Conservation (phyloP, 2,329 filamentous ascomycete genomes). For the Aspergillus awamori region DNA sequence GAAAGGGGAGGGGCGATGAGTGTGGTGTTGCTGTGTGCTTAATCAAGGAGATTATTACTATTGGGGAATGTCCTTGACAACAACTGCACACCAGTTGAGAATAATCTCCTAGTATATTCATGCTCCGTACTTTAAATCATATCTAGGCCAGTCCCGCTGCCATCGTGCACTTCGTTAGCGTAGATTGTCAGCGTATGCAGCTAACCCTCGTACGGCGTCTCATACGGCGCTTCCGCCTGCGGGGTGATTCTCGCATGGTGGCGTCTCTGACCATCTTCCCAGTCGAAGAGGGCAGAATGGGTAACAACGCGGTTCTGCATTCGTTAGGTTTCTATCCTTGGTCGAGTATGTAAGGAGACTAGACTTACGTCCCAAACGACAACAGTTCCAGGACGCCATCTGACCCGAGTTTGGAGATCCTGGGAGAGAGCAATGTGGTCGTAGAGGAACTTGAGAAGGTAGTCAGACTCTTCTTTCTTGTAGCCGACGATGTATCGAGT, state of each 20-base stretch:
- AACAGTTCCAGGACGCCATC: constrained; percentile 78
- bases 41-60: too few relatives aligned
- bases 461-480: constrained; percentile 85
- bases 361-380: constrained; percentile 73
- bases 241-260: constrained; percentile 82
- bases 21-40: too few relatives aligned
- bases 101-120: neutral
- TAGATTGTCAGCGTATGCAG: neutral
- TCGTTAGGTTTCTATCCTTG: constrained; percentile 11
- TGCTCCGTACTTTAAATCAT: neutral
- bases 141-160: neutral
- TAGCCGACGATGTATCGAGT: constrained; percentile 78
- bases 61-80: neutral
- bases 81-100: neutral
- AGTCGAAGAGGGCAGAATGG: constrained; percentile 80
- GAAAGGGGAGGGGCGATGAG: too few relatives aligned
- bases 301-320: constrained; percentile 70
- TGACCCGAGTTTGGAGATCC: constrained; percentile 73
- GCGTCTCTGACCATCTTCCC: constrained; percentile 75
- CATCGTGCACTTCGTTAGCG: neutral
- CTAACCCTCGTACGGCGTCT: constrained; percentile 62
- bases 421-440: constrained; percentile 72
- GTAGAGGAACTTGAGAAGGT: constrained; percentile 74
- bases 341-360: neutral
- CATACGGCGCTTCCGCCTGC: constrained; percentile 75